Evolutionary conservation across 1,284 basidiomycete species (phyloP), one percentile per base, ranked within the genome.

Genomic region (Phylloporus sp.): DNA sequence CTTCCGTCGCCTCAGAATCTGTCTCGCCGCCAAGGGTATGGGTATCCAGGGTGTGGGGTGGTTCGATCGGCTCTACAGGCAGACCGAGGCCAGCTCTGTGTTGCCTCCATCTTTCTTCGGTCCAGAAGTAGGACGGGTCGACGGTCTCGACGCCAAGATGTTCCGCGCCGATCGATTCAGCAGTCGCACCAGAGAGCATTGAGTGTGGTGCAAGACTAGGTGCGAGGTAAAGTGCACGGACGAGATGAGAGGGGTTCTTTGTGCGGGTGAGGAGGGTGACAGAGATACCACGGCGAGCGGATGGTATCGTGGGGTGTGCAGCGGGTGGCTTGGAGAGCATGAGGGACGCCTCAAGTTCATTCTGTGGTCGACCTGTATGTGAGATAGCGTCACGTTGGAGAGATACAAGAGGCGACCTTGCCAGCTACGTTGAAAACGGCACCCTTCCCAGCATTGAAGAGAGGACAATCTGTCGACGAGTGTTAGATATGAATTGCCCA

Each of bases 391-490:
- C n/a, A n/a, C n/a, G n/a, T n/a, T n/a, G n/a, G n/a, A n/a, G n/a
- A n/a, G n/a, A n/a, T n/a, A n/a, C n/a, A n/a, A n/a, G 13, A 51
- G 47, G 15, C 63, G 62, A 91, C 90, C 81, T 92, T 92, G 32
- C 92, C 91, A 13, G 79, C 90, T 11, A 84, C 78, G 69, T 93
- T 94, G 79, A 93, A 94, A 6, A 94, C 92, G 15, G 92, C 89
- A 13, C 92, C 92, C 70, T 89, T 91, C 11, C 85, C 91, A 8
- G 88, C 78, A 69, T 94, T 94, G 79, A 94, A 94, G 12, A 94
- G 77, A 5, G 89, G 86, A 63, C 84, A 86, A 70, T 95, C 92
- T 92, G 44, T 57, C 56, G 37, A 55, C 34, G 13, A 42, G 7
- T 2, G 31, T 55, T 31, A 56, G 42, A 53, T 37, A 56, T 10